Evolutionary conservation across 192 early-diverging fungal genomes (phyloP).

Genomic region (Coemansia sp.): DNA sequence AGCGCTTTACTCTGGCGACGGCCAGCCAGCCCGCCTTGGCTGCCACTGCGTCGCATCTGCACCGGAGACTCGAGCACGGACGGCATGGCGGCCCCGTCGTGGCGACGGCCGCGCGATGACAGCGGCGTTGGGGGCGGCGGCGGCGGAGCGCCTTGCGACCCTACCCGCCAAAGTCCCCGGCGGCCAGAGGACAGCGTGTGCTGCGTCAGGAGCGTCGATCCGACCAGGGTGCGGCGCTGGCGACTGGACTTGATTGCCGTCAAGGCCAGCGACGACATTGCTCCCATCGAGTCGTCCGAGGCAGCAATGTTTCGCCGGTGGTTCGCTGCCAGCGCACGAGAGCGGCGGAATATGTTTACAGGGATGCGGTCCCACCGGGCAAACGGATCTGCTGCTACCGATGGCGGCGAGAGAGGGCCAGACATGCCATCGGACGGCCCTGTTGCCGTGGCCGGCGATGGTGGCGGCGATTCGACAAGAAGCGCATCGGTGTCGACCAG

Average conservation of each 20-base stretch:
- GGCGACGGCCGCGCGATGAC: background rate
- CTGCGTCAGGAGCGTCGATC: conserved; percentile 40
- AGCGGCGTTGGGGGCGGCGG: conserved; percentile 20
- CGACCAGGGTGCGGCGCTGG: conserved; percentile 36
- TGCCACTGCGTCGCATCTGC: background rate
- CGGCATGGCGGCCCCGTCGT: background rate
- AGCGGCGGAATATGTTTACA: conserved; percentile 47
- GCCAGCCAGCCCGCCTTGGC: background rate
- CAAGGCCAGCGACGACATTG: conserved; percentile 34
- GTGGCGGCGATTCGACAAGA: conserved; percentile 37
- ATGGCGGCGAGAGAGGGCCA: conserved; percentile 1
- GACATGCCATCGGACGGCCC: conserved; percentile 4
- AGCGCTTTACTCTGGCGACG: background rate
- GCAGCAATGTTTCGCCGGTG: conserved; percentile 9
- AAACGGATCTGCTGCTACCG: conserved; percentile 19
- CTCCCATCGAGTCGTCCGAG: conserved; percentile 16
- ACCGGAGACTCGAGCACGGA: background rate
- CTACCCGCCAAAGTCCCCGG: background rate
- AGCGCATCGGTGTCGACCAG: conserved; percentile 46
- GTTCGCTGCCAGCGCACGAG: conserved; percentile 37
- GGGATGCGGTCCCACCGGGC: conserved; percentile 48
- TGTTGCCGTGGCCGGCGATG: conserved; percentile 19
- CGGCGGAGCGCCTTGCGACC: conserved; percentile 7
- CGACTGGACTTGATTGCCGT: conserved; percentile 46
- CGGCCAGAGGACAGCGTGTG: conserved; percentile 29